Evolutionary conservation across 805 yeast genomes (phyloP).

Genomic region (Hanseniaspora opuntiae): DNA sequence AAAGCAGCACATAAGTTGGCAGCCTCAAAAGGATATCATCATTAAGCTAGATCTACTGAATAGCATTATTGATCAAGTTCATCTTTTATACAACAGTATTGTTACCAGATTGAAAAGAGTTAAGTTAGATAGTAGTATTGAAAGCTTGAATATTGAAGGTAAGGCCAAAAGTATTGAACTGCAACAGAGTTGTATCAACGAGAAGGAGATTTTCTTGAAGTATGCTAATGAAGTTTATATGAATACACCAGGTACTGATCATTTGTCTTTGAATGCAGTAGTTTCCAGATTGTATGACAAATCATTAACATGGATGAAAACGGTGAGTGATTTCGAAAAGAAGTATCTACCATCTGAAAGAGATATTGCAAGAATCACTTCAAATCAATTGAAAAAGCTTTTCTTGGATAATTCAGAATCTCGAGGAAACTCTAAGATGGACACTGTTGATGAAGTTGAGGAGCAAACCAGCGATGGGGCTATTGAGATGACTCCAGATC

Average conservation of each 20-base stretch:
- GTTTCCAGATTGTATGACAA: conserved; percentile 62
- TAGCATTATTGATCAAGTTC: conserved; percentile 39
- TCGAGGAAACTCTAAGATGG: conserved; percentile 1
- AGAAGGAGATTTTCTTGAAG: conserved; percentile 33
- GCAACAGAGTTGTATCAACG: conserved; percentile 38
- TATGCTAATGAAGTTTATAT: conserved; percentile 42
- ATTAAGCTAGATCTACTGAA: conserved; percentile 52
- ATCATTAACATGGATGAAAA: conserved; percentile 78
- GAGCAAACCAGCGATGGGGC: background rate
- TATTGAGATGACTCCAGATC: background rate
- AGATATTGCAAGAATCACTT: conserved; percentile 81
- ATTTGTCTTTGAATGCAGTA: conserved; percentile 55
- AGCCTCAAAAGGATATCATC: conserved; percentile 52
- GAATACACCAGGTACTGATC: conserved; percentile 46
- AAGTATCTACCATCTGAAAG: conserved; percentile 78
- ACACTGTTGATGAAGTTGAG: background rate
- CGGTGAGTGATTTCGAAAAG: conserved; percentile 66
- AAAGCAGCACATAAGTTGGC: conserved; percentile 53
- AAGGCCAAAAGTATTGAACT: conserved; percentile 44
- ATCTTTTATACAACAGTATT: conserved; percentile 59
- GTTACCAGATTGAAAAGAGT: conserved; percentile 57
- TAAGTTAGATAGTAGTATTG: conserved; percentile 50
- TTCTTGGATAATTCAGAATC: conserved; percentile 37
- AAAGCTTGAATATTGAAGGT: conserved; percentile 60
- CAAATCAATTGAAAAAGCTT: conserved; percentile 67